Base-by-base conservation (phyloP, 345 rosid species). In the Citrus sinensis region DNA sequence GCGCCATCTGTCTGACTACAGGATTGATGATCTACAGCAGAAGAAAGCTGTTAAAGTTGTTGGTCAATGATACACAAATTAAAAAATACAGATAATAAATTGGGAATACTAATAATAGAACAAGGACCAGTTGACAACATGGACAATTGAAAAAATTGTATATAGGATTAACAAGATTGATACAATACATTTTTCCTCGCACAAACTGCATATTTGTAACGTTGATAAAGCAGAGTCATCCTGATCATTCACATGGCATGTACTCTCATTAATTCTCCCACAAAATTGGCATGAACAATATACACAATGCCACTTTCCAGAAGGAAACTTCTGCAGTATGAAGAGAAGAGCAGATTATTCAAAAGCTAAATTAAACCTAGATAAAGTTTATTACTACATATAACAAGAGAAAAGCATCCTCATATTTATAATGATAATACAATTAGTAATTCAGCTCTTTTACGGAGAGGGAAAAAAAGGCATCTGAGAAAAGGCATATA, bases 221-320 rank as follows among this genome's bases (percentile, higher is more conserved):
- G 86, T 79, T 55, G 82, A 65, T 30, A 24, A 69, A 32, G 75
- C 71, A 71, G 82, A 56, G 67, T 71, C 73, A 69, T 74, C 85
- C 67, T 78, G 68, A 68, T 75, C 82, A 19, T 75, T 80, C 78
- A 32, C 74, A 67, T 76, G 86, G 61, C 72, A 66, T 46, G 79
- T 62, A 81, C 79, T 84, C 76, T 86, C 87, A 71, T 79, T 82
- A 80, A 78, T 81, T 76, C 71, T 79, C 76, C 92, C 89, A 79
- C 99, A 94, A 82, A 86, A 90, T 90, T 94, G 94, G 86, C 99
- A 96, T 30, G 90, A 85, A 87, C 99, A 96, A 84, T 87, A 86
- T 77, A 88, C 79, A 87, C 99, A 96, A 81, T 88, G 88, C 99
- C 99, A 96, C 68, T 86, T 85, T 59, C 97, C 98, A 51, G 90